phyloP scores from a whole-genome alignment of 2,329 filamentous ascomycete species.

The Trichoderma gracile region DNA sequence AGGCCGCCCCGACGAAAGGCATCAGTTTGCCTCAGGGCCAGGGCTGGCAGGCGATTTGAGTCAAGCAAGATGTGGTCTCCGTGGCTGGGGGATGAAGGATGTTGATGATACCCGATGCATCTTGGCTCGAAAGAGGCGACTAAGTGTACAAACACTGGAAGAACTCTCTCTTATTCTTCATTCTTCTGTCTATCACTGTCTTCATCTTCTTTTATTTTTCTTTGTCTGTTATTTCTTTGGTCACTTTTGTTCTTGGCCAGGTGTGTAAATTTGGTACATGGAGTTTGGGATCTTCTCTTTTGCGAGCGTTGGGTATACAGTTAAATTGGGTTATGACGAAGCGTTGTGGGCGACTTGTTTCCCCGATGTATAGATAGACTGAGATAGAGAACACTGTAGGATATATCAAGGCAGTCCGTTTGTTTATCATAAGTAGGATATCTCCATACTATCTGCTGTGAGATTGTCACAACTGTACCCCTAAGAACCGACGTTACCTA shows the following conservation, averaged over 20 bases:
- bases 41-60: conserved; percentile 55
- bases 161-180: neutral
- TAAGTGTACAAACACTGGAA: neutral
- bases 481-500: too few relatives aligned
- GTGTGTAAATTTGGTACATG: neutral
- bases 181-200: neutral
- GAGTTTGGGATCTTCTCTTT: neutral
- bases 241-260: neutral
- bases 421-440: too few relatives aligned
- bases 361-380: neutral
- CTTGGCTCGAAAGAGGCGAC: neutral
- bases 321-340: conserved; percentile 2
- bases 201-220: neutral
- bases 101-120: conserved; percentile 5
- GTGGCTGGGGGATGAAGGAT: too few relatives aligned
- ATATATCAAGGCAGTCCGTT: neutral
- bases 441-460: neutral
- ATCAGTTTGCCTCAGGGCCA: conserved; percentile 43
- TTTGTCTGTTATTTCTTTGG: too few relatives aligned
- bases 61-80: too few relatives aligned
- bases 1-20: neutral
- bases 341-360: neutral
- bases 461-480: too few relatives aligned
- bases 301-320: neutral
- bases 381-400: neutral